phyloP scores from a whole-genome alignment of 1,139 yeast genomes.

The Saccharomycopsis phalli region DNA sequence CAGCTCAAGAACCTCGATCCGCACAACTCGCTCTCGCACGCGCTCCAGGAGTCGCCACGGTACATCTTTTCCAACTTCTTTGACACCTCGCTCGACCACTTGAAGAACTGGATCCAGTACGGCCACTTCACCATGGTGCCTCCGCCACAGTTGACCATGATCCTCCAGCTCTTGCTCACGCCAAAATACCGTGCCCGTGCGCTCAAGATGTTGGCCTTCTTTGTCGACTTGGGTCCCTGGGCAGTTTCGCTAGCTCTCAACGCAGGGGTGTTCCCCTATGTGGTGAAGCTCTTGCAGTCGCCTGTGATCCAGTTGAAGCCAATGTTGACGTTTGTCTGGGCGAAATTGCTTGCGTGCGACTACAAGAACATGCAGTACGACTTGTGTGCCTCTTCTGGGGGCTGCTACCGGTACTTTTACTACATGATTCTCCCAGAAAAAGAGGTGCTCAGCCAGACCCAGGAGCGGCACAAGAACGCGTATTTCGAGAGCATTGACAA shows the following conservation, averaged over 20 bases:
- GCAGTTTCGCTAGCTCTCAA: constrained; percentile 90
- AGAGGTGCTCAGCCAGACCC: constrained; percentile 22
- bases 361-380: constrained; percentile 86
- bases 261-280: constrained; percentile 94
- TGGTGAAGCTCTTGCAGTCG: constrained; percentile 77
- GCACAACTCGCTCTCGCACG: constrained; percentile 23
- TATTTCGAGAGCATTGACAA: constrained; percentile 20
- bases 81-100: constrained; percentile 85
- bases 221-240: constrained; percentile 94
- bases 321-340: constrained; percentile 93
- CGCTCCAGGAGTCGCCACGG: constrained; percentile 21
- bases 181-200: constrained; percentile 94
- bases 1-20: constrained; percentile 29
- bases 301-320: constrained; percentile 96
- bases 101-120: constrained; percentile 86
- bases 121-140: constrained; percentile 79
- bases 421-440: constrained; percentile 53
- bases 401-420: constrained; percentile 64
- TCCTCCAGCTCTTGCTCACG: constrained; percentile 81
- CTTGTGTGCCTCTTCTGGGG: constrained; percentile 79
- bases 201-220: constrained; percentile 69
- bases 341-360: constrained; percentile 94
- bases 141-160: constrained; percentile 93
- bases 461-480: constrained; percentile 16
- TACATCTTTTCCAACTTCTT: constrained; percentile 41